Base-by-base conservation (phyloP, 208 protist species). In the Novymonas esmeraldas region DNA sequence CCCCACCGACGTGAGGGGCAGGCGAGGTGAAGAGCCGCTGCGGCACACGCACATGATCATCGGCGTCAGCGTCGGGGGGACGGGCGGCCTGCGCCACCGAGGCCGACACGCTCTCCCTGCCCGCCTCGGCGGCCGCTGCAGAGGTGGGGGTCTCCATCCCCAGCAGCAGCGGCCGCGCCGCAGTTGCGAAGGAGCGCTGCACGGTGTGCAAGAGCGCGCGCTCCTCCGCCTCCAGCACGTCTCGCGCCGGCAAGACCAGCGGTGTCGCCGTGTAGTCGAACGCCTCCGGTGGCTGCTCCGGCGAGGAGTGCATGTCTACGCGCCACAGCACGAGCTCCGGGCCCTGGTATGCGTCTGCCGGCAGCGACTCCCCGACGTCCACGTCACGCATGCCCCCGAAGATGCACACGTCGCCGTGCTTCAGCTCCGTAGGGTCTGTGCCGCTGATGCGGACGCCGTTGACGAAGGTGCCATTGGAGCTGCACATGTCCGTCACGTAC, bases 331-430 rank as follows among this genome's bases (percentile, higher is more conserved):
- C 74, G 34, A 95, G 75, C 78, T 95, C 90, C 24, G 83, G 80
- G 0, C 76, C 79, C 1, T n/a, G 20, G 58, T 82, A 82, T 31
- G 76, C 89, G 51, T 87, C 79, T 0, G 50, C 57, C 11, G 81
- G 85, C 46, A 95, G 64, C 24, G 42, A 36, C 42, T 72, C 82
- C 13, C 87, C 85, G 29, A 75, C 77, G 44, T 39, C 68, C 0
- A 95, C 73, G 51, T 95, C 90, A 20, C 87, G 87, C 87, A 95
- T 92, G 18, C 90, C 90, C n/a, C 90, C 90, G 26, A 95, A 82
- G 33, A 95, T 86, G 73, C 81, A 73, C 11, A 64, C 62, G 61
- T 93, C 90, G 56, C 87, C 82, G 44, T 89, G 73, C 0, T 78
- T 59, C 44, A 95, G 81, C 63, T 66, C 64, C 0, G 75, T 79